Evolutionary conservation across 2,329 filamentous ascomycete species (phyloP).

Genomic region (Purpureocillium takamizusanense): DNA sequence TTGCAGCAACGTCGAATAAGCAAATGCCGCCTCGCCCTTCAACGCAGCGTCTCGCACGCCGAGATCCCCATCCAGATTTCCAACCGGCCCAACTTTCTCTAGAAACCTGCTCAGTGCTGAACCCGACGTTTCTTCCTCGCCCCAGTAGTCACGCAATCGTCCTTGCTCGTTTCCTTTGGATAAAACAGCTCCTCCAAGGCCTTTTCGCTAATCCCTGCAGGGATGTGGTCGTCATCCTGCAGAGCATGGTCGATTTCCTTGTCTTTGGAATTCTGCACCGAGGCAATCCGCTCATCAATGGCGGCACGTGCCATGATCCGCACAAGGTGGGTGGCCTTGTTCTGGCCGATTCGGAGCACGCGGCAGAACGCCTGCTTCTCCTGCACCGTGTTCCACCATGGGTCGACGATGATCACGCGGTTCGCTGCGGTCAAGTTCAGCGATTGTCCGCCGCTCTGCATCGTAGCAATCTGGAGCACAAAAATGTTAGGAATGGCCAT

Average conservation of each 20-base stretch:
- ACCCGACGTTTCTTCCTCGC: no score
- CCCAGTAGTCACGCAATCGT: no score
- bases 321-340: conserved; percentile 47
- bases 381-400: conserved; percentile 52
- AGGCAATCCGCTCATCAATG: conserved; percentile 47
- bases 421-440: conserved; percentile 36
- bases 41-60: no score
- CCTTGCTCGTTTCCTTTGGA: no score
- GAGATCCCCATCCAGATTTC: no score
- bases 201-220: not conserved
- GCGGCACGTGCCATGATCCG: conserved; percentile 45
- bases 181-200: not conserved
- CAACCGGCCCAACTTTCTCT: no score
- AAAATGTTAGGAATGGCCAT: no score
- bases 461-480: no score
- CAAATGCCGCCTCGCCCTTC: no score
- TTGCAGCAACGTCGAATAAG: no score
- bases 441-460: conserved; percentile 25
- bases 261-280: conserved; percentile 48
- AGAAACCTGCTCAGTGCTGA: no score
- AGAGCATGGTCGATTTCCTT: conserved; percentile 27
- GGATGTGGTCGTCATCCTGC: conserved; percentile 16
- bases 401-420: conserved; percentile 44
- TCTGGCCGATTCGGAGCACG: conserved; percentile 57
- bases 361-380: conserved; percentile 55